These are phyloP conservation scores for Rhododendron griersonianum DNA, from an alignment of 148 eudicot genomes.

Conservation along the genomic window DNA sequence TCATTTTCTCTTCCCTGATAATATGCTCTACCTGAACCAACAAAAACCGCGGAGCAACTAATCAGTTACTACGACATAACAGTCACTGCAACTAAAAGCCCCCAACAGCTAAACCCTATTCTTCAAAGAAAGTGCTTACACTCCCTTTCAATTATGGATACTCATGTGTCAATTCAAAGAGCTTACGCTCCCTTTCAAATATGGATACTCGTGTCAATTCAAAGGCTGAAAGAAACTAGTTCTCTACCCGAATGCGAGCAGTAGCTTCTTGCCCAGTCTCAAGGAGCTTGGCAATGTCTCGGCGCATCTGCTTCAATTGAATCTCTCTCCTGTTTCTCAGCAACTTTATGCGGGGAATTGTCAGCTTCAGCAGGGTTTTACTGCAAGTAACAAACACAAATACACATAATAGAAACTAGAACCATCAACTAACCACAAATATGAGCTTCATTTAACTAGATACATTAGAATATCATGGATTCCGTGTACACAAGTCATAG, in stretches of 20 bases:
- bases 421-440: conserved; percentile 1
- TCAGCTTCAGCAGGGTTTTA: conserved; percentile 79
- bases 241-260: conserved; percentile 79
- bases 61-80: neutral
- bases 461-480: neutral
- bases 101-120: neutral
- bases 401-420: conserved; percentile 8
- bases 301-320: conserved; percentile 90
- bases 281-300: conserved; percentile 91
- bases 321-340: conserved; percentile 87
- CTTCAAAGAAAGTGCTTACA: neutral
- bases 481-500: neutral
- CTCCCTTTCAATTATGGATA: neutral
- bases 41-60: neutral
- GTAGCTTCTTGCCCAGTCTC: conserved; percentile 99
- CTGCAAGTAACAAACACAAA: conserved; percentile 36
- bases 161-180: neutral
- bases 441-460: neutral
- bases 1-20: conserved; percentile 96
- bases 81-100: neutral
- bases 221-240: neutral
- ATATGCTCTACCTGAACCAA: conserved; percentile 81
- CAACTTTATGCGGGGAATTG: conserved; percentile 91
- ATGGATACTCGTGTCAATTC: neutral
- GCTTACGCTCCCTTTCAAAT: neutral